phyloP scores from a whole-genome alignment of 176 grass and related monocot species.

The Coix lacrymajobi region DNA sequence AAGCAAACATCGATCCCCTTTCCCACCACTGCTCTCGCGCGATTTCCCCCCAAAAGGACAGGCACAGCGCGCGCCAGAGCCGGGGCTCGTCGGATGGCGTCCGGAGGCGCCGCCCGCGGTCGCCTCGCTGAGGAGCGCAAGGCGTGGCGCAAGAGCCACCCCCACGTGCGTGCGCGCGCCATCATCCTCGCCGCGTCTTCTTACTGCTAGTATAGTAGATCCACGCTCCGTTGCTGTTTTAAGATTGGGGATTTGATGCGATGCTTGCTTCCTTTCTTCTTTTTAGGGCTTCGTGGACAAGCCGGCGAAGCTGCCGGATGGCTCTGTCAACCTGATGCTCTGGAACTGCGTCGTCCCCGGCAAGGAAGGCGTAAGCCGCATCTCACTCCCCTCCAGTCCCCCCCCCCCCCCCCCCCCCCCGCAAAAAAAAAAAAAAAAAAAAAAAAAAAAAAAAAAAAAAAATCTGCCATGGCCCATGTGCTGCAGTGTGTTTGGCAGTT shows the following conservation, averaged over 20 bases:
- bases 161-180: constrained; percentile 40
- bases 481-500: background rate
- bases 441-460: no score
- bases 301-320: constrained; percentile 71
- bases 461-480: background rate
- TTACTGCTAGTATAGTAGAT: background rate
- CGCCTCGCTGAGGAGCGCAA: constrained; percentile 85
- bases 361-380: constrained; percentile 62
- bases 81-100: background rate
- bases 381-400: background rate
- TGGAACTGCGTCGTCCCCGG: constrained; percentile 83
- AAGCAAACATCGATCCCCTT: background rate
- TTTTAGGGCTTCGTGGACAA: constrained; percentile 88
- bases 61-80: background rate
- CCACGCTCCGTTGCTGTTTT: background rate
- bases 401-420: no score
- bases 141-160: constrained; percentile 84
- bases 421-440: no score
- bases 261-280: background rate
- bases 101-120: constrained; percentile 34
- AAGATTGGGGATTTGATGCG: background rate
- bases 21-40: background rate
- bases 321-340: constrained; percentile 73
- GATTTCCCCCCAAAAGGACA: background rate
- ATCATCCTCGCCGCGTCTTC: background rate